Percentiles rank a stretch among this genome's conserved stretches.
Conservation (phyloP, 225 moss, liverwort and hornwort genomes). For the Bryum argenteum region DNA sequence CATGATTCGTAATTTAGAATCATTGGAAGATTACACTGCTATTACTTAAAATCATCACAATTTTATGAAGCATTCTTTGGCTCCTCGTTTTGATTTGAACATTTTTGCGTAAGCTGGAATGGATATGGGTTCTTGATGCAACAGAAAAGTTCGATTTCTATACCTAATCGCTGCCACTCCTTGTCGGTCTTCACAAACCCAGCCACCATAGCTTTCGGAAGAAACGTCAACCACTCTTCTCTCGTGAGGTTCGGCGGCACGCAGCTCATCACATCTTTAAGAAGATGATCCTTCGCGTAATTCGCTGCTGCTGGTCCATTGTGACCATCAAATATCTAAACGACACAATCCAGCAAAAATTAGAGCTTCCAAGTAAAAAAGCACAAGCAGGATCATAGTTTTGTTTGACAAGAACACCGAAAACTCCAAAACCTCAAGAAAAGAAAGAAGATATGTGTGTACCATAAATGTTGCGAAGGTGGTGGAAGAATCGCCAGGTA, state of each 20-base stretch:
- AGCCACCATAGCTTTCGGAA: constrained; percentile 79
- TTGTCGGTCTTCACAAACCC: constrained; percentile 94
- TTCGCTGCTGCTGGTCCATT: constrained; percentile 79
- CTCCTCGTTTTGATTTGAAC: too few species aligned
- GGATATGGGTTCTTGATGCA: too few species aligned
- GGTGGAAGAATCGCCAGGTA: constrained; percentile 55
- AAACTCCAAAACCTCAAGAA: too few species aligned
- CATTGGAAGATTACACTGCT: too few species aligned
- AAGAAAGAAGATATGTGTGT: not conserved
- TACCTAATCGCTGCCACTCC: constrained; percentile 72
- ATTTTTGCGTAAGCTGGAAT: too few species aligned
- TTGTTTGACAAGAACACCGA: too few species aligned
- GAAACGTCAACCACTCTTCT: constrained; percentile 68
- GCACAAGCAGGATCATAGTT: too few species aligned
- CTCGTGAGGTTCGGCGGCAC: constrained; percentile 55
- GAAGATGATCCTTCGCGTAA: constrained; percentile 67
- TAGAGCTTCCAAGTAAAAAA: not conserved
- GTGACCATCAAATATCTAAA: constrained; percentile 80
- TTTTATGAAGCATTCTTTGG: too few species aligned
- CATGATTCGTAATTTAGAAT: too few species aligned
- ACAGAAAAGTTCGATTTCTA: too few species aligned
- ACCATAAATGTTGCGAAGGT: constrained; percentile 73
- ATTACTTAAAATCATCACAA: too few species aligned
- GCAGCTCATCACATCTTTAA: constrained; percentile 76
- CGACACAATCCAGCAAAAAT: constrained; percentile 17